Percentiles rank a stretch among this genome's conserved stretches.
Conservation (phyloP, 352 stramenopile species). For the Hyaloperonospora brassicae region DNA sequence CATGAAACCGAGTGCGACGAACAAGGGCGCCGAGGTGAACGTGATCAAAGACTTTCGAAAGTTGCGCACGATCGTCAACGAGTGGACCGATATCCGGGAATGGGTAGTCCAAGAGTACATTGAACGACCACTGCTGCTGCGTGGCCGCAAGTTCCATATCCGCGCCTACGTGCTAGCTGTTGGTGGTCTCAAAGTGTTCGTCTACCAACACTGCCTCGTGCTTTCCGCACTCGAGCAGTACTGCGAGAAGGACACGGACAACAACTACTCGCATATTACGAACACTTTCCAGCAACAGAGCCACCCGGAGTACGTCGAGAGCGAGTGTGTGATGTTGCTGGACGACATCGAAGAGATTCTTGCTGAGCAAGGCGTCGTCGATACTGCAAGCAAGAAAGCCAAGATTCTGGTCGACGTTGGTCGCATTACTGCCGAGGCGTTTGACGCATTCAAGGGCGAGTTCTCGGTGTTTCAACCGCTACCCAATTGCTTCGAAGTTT, state of each 20-base stretch:
- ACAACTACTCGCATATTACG: conserved; percentile 68
- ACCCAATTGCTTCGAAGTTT: conserved; percentile 68
- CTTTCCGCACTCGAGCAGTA: conserved; percentile 51
- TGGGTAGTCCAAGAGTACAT: conserved; percentile 61
- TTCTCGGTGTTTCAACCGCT: conserved; percentile 68
- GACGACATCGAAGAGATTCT: conserved; percentile 53
- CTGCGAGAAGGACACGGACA: conserved; percentile 32
- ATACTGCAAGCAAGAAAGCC: conserved; percentile 33
- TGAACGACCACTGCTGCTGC: conserved; percentile 44
- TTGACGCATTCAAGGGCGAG: conserved; percentile 63
- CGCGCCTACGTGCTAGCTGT: conserved; percentile 54
- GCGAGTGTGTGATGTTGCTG: conserved; percentile 54
- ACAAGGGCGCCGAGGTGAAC: conserved; percentile 66
- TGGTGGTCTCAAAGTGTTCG: conserved; percentile 52
- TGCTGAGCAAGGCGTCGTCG: conserved; percentile 28
- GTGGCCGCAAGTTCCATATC: conserved; percentile 64
- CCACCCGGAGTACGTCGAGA: conserved; percentile 61
- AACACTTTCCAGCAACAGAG: conserved; percentile 72
- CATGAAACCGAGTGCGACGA: conserved; percentile 66
- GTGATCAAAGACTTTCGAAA: conserved; percentile 55
- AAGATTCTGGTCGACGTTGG: conserved; percentile 58
- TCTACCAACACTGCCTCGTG: conserved; percentile 57
- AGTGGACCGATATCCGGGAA: conserved; percentile 61
- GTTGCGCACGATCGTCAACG: conserved; percentile 49
- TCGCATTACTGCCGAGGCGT: conserved; percentile 51